phyloP scores from a whole-genome alignment of 352 stramenopile genomes.

The Phytophthora rubi region DNA sequence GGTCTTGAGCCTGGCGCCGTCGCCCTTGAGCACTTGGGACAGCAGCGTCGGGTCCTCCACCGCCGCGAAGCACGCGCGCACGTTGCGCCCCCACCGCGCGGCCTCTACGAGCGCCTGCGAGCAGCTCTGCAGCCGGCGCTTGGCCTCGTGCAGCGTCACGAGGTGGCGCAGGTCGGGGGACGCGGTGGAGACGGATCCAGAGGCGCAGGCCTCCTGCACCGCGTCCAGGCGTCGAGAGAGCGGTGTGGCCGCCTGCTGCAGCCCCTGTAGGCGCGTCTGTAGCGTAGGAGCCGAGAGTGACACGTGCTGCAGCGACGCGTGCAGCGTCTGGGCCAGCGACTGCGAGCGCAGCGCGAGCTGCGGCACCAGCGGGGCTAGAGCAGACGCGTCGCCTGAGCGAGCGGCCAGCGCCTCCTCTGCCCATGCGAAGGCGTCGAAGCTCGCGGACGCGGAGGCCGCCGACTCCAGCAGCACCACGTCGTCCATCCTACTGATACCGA shows the following conservation, averaged over 20 bases:
- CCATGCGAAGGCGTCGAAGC: conserved; percentile 78
- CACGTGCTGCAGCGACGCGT: conserved; percentile 68
- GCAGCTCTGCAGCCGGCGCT: conserved; percentile 66
- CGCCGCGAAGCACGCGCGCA: conserved; percentile 50
- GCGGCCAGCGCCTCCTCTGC: conserved; percentile 68
- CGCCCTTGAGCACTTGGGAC: conserved; percentile 18
- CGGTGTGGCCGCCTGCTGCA: conserved; percentile 53
- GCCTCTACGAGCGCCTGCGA: conserved; percentile 75
- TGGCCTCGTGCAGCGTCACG: conserved; percentile 75
- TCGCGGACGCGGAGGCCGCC: conserved; percentile 47
- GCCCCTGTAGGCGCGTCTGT: conserved; percentile 56
- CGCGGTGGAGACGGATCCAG: conserved; percentile 2
- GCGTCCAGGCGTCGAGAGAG: conserved; percentile 52
- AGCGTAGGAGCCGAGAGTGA: conserved; percentile 52
- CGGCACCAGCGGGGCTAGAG: conserved; percentile 53
- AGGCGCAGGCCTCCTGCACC: conserved; percentile 39
- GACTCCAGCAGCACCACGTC: conserved; percentile 48
- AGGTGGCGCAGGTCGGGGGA: conserved; percentile 54
- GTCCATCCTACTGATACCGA: conserved; percentile 9
- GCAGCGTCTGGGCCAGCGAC: conserved; percentile 59
- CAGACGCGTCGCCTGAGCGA: conserved; percentile 28
- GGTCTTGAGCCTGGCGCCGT: conserved; percentile 2
- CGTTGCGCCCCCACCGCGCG: conserved; percentile 69
- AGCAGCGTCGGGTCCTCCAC: conserved; percentile 52
- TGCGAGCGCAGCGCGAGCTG: conserved; percentile 71